A percentile compares a stretch with the other conserved stretches of the same genome.
These are phyloP conservation scores for Ascochyta lentis DNA, from an alignment of 2,329 filamentous ascomycete genomes.

Conservation along the genomic window DNA sequence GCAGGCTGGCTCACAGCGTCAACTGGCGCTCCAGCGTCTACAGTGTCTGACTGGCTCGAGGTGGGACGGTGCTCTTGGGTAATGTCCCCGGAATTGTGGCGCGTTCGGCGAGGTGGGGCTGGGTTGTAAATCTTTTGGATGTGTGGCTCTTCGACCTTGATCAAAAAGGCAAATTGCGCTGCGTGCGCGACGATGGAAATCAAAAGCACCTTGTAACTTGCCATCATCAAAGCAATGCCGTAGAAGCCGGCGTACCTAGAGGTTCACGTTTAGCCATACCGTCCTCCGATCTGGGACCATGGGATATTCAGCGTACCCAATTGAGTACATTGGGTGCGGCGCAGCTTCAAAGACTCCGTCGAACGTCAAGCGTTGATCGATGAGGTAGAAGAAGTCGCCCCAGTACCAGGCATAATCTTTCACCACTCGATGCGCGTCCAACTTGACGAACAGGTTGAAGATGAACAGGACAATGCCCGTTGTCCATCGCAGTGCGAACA, in stretches of 20 bases:
- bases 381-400: conserved; percentile 99
- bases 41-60: conserved; percentile 46
- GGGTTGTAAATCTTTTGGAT: conserved; percentile 98
- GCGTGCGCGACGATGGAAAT: conserved; percentile 95
- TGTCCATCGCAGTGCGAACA: conserved; percentile 78
- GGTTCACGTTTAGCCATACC: conserved; percentile 9
- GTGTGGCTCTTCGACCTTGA: conserved; percentile 92
- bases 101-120: conserved; percentile 76
- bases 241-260: conserved; percentile 93
- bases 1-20: conserved; percentile 62
- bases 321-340: conserved; percentile 59
- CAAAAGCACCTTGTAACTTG: conserved; percentile 96
- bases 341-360: conserved; percentile 99
- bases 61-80: conserved; percentile 49
- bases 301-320: conserved; percentile 13
- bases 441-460: conserved; percentile 98
- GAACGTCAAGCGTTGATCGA: conserved; percentile 97
- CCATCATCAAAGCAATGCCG: conserved; percentile 96
- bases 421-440: conserved; percentile 95
- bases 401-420: conserved; percentile 99
- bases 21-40: conserved; percentile 47
- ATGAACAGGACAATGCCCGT: conserved; percentile 79
- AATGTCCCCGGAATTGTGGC: conserved; percentile 48
- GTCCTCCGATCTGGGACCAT: not conserved
- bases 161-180: conserved; percentile 91